Base-by-base conservation (phyloP, 2,329 filamentous ascomycete species). In the Raffaelea ambrosiae region DNA sequence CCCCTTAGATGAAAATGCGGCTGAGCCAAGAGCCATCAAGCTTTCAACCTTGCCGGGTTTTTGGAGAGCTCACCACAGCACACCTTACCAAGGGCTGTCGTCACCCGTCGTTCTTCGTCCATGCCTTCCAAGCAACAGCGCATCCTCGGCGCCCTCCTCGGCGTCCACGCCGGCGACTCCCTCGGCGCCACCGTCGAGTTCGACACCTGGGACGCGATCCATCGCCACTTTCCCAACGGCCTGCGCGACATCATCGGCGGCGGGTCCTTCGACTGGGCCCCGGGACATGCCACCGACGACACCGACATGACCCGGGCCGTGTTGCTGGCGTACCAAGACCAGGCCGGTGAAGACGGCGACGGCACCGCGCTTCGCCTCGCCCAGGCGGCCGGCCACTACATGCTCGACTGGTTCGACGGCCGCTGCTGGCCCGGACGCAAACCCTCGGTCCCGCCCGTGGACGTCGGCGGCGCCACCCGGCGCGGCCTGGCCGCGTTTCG, bases 111-210 rank as follows among this genome's bases (percentile, higher is more conserved):
- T n/a, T n/a, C n/a, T n/a, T n/a, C n/a, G n/a, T n/a, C n/a, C n/a
- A n/a, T n/a, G n/a, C n/a, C n/a, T n/a, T n/a, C n/a, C n/a, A n/a
- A n/a, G n/a, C n/a, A n/a, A n/a, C n/a, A n/a, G n/a, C 64, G 63
- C 40, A 58, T 64, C 19, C 54, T 70, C 10, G 71, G 70, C 23
- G 70, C 70, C 13, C 60, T 74, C 16, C 62, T 74, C 3, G 70
- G 64, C 47, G 61, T 73, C 18, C 71, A 74, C 54, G 61, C 67
- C 0, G 71, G 70, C 46, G 71, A 74, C 55, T 64, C 66, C 1
- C 65, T 74, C 1, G 71, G 71, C 46, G 69, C 70, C 2, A 67
- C 69, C 0, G 51, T 70, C 42, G 70, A 74, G 54, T 74, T 73
- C 55, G 26, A 47, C 9, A 43, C 60, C 13, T 68, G 66, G 59